Base-by-base conservation (phyloP, 805 yeast genomes). In the Ogataea saltuana region DNA sequence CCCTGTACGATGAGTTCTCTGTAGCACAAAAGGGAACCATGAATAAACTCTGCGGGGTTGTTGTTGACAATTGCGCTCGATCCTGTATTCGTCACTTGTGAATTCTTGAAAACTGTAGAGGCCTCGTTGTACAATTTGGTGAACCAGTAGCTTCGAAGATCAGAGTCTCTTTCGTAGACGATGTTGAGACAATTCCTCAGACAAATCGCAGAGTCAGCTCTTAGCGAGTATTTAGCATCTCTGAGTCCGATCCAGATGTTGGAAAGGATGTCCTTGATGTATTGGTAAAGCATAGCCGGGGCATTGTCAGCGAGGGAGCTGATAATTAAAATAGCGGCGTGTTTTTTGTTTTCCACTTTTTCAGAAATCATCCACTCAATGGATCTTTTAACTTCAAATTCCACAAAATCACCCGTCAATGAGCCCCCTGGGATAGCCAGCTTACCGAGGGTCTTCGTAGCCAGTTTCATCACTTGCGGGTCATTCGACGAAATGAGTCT, bases 331-430 rank as follows among this genome's bases (percentile, higher is more conserved):
- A 89, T 81, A 1, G 97, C 96, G 0, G 97, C 97, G 59, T 91
- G 97, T 50, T 93, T 80, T 55, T 95, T 78, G 33, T 78, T 76
- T 54, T 88, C 96, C 56, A 85, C 88, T 51, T 88, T 83, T 49
- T 89, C 96, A n/a, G 84, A 75, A 25, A 88, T 86, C 18, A 91
- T 74, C 91, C 97, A 85, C 63, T 93, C 99, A 39, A 91, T 73
- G 29, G 96, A 88, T 37, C 86, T 75, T 58, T 85, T 87, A 7
- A 93, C 93, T 62, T 91, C 97, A 55, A 80, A 85, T 49, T 91
- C 97, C 20, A 93, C 97, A 61, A 91, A 85, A 39, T 89, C 97
- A 1, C 95, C 89, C 0, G 96, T 88, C 41, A 89, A 66, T 1
- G 95, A 81, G 1, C 95, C 93, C 20, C 96, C 96, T 0, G 95